These are phyloP conservation scores for Irineochytrium annulatum DNA, from an alignment of 192 early-diverging fungal genomes.

Conservation along the genomic window DNA sequence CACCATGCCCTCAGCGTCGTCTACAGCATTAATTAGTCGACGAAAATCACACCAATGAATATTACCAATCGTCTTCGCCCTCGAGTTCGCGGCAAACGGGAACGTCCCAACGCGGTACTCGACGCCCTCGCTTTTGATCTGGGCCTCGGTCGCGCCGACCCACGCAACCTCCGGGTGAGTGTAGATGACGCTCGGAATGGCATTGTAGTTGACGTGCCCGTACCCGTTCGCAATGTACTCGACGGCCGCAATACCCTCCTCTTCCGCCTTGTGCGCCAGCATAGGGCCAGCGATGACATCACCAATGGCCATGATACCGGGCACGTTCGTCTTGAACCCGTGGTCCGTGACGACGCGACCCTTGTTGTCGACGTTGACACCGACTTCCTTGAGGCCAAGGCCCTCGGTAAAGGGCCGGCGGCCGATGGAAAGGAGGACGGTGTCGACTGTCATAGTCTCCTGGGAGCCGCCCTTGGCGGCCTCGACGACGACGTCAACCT, in stretches of 20 bases:
- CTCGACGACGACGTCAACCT: constrained; percentile 88
- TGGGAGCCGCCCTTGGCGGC: constrained; percentile 54
- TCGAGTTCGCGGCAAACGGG: constrained; percentile 95
- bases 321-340: constrained; percentile 80
- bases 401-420: constrained; percentile 91
- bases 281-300: constrained; percentile 96
- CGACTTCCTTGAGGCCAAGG: constrained; percentile 87
- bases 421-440: constrained; percentile 89
- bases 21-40: constrained; percentile 6
- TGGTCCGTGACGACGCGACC: constrained; percentile 85
- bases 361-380: constrained; percentile 79
- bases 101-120: constrained; percentile 89
- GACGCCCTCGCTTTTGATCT: constrained; percentile 80
- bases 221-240: constrained; percentile 88
- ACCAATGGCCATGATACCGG: constrained; percentile 91
- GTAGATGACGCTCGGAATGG: constrained; percentile 97
- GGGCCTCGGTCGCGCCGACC: constrained; percentile 95
- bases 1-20: constrained; percentile 87
- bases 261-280: constrained; percentile 99
- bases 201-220: constrained; percentile 98
- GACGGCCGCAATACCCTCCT: constrained; percentile 91
- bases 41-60: neutral
- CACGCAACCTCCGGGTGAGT: constrained; percentile 92
- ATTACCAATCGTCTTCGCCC: constrained; percentile 91
- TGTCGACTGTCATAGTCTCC: constrained; percentile 86